phyloP scores from a whole-genome alignment of 495 filamentous ascomycete species.

The Staphylotrichum longicolle region DNA sequence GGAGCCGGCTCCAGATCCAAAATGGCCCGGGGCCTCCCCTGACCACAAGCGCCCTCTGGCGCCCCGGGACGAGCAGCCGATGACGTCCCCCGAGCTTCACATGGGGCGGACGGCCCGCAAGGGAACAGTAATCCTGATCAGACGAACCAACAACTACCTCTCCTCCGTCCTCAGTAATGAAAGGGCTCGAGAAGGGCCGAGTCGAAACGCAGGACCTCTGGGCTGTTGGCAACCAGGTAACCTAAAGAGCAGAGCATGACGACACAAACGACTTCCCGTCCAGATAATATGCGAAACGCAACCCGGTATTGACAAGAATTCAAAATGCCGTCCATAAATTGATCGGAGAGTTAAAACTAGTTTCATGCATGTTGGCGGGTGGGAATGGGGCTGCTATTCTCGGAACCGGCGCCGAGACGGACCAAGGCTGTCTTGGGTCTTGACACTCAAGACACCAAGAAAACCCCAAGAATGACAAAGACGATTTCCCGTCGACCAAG shows the following conservation, averaged over 20 bases:
- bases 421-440: too few relatives aligned
- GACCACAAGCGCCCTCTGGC: background rate
- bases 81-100: background rate
- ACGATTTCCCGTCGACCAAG: too few relatives aligned
- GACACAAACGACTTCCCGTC: too few relatives aligned
- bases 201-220: too few relatives aligned
- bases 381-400: constrained; percentile 8
- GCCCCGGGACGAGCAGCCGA: constrained; percentile 9
- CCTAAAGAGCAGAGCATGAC: too few relatives aligned
- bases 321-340: too few relatives aligned
- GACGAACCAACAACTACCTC: too few relatives aligned
- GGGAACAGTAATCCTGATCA: background rate
- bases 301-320: too few relatives aligned
- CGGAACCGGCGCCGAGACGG: background rate
- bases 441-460: background rate
- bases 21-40: background rate
- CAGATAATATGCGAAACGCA: too few relatives aligned
- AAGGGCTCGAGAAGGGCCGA: too few relatives aligned
- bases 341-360: background rate
- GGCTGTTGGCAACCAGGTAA: too few relatives aligned
- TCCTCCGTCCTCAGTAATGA: too few relatives aligned
- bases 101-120: background rate
- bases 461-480: background rate
- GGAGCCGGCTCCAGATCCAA: background rate
- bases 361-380: background rate